Evolutionary conservation across 441 rosid genomes (phyloP).

Genomic region (Metrosideros polymorpha): DNA sequence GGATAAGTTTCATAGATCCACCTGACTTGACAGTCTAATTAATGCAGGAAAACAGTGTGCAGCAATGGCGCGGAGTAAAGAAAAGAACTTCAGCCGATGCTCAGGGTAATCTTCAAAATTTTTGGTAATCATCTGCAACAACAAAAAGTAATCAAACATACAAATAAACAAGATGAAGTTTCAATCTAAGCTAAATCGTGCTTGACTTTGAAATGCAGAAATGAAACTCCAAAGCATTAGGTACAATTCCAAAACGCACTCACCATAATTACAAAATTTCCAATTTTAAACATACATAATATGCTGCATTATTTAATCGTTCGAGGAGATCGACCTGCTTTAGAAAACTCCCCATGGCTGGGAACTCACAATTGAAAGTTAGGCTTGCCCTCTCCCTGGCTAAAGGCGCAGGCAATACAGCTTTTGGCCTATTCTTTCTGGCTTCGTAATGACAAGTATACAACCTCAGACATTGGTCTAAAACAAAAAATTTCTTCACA

Average conservation of each 20-base stretch:
- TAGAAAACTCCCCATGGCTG: background rate
- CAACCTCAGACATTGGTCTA: background rate
- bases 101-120: constrained; percentile 99
- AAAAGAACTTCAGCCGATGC: constrained; percentile 98
- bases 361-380: background rate
- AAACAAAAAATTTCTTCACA: background rate
- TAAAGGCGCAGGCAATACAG: background rate
- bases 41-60: constrained; percentile 91
- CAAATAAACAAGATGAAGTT: background rate
- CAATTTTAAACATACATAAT: background rate
- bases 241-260: background rate
- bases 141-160: background rate
- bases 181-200: background rate
- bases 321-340: background rate
- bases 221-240: background rate
- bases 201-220: background rate
- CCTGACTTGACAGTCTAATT: constrained; percentile 92
- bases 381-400: background rate
- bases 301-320: background rate
- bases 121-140: constrained; percentile 92
- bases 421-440: background rate
- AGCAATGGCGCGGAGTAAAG: constrained; percentile 98
- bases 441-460: background rate
- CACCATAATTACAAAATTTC: background rate
- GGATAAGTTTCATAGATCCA: constrained; percentile 19